phyloP scores from a whole-genome alignment of 164 flowering plant genomes.

The Liriodendron chinense region DNA sequence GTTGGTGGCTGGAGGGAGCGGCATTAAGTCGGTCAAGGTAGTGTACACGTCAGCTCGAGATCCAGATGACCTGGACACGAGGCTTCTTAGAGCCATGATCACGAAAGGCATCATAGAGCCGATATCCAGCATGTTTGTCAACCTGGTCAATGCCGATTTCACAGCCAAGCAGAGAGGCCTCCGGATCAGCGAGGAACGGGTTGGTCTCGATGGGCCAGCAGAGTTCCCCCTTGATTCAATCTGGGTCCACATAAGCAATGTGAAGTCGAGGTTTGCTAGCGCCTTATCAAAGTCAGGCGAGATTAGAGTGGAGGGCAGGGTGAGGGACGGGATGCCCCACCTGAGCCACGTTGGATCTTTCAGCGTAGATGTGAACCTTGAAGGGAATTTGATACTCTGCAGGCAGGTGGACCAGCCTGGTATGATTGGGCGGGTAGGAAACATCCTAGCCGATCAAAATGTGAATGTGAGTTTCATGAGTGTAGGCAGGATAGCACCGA shows the following conservation, averaged over 20 bases:
- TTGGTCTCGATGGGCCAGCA: constrained; percentile 45
- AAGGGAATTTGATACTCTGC: constrained; percentile 68
- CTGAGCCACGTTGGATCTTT: constrained; percentile 65
- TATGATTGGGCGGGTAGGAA: constrained; percentile 68
- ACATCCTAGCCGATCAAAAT: constrained; percentile 55
- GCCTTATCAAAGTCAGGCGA: constrained; percentile 49
- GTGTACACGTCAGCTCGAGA: constrained; percentile 62
- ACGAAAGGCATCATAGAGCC: constrained; percentile 84
- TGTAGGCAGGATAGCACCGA: constrained; percentile 52
- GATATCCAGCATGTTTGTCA: constrained; percentile 52
- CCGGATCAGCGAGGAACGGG: constrained; percentile 60
- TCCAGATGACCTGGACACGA: constrained; percentile 73
- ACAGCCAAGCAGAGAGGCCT: constrained; percentile 75
- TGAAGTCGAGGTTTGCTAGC: constrained; percentile 59
- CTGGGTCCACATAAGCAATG: constrained; percentile 62
- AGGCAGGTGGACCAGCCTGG: constrained; percentile 84
- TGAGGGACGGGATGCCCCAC: constrained; percentile 59
- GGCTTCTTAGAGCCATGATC: constrained; percentile 80
- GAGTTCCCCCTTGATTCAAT: constrained; percentile 64
- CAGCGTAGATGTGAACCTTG: constrained; percentile 69
- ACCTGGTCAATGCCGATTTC: constrained; percentile 84
- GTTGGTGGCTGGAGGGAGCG: constrained; percentile 67
- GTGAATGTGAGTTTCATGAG: constrained; percentile 82
- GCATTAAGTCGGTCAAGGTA: constrained; percentile 62
- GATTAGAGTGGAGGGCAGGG: constrained; percentile 56